A percentile compares a stretch with the other conserved stretches of the same genome.
phyloP scores from a whole-genome alignment of 305 asterid genomes.

The Fraxinus xanthoxyloides region DNA sequence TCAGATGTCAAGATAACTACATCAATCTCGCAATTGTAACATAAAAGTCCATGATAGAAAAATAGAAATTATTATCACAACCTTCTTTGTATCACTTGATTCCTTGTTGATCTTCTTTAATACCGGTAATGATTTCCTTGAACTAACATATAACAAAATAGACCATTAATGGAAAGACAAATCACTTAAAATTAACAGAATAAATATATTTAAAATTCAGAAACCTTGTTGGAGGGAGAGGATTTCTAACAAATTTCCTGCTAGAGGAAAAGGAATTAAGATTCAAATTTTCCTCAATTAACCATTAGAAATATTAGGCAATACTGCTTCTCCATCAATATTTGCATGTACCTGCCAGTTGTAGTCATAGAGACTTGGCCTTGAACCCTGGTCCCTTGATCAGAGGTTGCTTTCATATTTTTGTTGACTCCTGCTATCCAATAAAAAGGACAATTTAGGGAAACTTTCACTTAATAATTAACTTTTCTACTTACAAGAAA shows the following conservation, averaged over 20 bases:
- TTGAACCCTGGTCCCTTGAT: conserved; percentile 41
- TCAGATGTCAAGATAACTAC: background rate
- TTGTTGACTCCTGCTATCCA: conserved; percentile 37
- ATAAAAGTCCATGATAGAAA: conserved; percentile 17
- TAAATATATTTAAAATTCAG: conserved; percentile 19
- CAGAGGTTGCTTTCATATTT: conserved; percentile 36
- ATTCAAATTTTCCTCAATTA: conserved; percentile 1
- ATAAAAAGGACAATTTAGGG: conserved; percentile 17
- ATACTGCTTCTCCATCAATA: background rate
- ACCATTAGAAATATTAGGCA: conserved; percentile 4
- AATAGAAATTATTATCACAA: conserved; percentile 27
- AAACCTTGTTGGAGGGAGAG: conserved; percentile 59
- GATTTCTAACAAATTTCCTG: conserved; percentile 54
- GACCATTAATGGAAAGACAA: conserved; percentile 29
- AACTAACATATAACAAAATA: conserved; percentile 31
- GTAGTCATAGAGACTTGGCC: conserved; percentile 35
- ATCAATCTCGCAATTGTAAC: conserved; percentile 17
- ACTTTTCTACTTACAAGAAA: conserved; percentile 14
- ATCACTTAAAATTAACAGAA: conserved; percentile 19
- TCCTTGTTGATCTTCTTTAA: conserved; percentile 42
- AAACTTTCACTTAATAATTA: conserved; percentile 4
- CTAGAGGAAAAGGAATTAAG: conserved; percentile 27
- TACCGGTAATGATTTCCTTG: conserved; percentile 72
- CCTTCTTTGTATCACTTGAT: conserved; percentile 45
- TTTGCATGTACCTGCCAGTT: conserved; percentile 38